These are phyloP conservation scores for Boletus sensibilis DNA, from an alignment of 768 basidiomycete species.

Conservation along the genomic window DNA sequence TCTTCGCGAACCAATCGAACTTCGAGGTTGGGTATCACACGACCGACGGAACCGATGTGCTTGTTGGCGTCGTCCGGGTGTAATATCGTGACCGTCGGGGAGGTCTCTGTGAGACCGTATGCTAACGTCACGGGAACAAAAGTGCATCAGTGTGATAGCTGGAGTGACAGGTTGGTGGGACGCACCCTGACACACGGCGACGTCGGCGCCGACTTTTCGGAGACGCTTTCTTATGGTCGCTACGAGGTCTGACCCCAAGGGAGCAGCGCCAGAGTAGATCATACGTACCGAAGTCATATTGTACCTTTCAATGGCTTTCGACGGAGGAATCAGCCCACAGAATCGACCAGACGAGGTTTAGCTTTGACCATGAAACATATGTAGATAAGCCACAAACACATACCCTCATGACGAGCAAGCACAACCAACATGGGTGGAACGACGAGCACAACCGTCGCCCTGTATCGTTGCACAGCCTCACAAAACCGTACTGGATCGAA, in stretches of 20 bases:
- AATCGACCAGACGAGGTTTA: not conserved
- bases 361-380: not conserved
- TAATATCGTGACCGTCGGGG: constrained; percentile 65
- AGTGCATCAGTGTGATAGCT: not conserved
- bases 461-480: constrained; percentile 61
- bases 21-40: constrained; percentile 72
- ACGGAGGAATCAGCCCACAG: not conserved
- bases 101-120: constrained; percentile 82
- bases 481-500: constrained; percentile 76
- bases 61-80: constrained; percentile 40
- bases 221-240: constrained; percentile 43
- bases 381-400: constrained; percentile 16
- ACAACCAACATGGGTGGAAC: constrained; percentile 86
- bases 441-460: constrained; percentile 53
- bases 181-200: constrained; percentile 53
- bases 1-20: constrained; percentile 68
- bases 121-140: constrained; percentile 37
- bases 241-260: constrained; percentile 64
- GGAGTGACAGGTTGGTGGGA: not conserved
- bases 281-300: constrained; percentile 58
- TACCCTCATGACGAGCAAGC: constrained; percentile 67
- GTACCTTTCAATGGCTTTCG: constrained; percentile 59
- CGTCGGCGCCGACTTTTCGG: constrained; percentile 40
- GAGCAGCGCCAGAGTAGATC: constrained; percentile 78
- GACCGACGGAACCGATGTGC: constrained; percentile 67